Evolutionary conservation across 371 early-diverging fungal species (phyloP), one percentile per base, ranked within the genome.

Genomic region (Mortierella sp.): DNA sequence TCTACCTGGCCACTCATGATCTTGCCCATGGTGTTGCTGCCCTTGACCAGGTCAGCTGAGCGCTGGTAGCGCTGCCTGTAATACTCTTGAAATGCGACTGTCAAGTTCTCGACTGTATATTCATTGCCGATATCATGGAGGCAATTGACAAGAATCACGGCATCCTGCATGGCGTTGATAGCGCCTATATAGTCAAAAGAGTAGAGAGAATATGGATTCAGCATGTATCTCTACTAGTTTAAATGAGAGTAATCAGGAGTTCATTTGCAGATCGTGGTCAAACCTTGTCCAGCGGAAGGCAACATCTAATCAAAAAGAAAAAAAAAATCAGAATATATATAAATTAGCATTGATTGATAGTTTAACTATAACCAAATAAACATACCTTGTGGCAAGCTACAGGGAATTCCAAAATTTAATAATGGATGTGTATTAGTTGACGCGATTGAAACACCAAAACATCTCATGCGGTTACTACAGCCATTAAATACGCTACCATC

Each of bases 371-470:
- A n/a, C 0, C 52, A 52, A 52, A 52, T 22, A n/a, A 52, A 8
- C 4, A 52, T 60, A 60, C 60, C 60, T 65, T 66, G 66, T 66
- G 66, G 45, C 66, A 66, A 15, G 66, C 66, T 65, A 10, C 2
- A 47, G 47, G n/a, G n/a, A 52, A 52, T 4, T 8, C 11, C 19
- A 52, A 52, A 15, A 15, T 43, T 43, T 43, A 1, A 43, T 0
- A 36, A 36, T 36, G 43, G 43, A 10, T 43, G 15, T 43, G 10
- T 15, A 43, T 36, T 36, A 36, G 36, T 36, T 6, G 43, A 43
- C 15, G 15, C 16, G n/a, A 52, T 16, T 2, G 16, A 22, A 3
- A 52, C 36, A 5, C 33, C 36, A 36, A 36, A 36, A 36, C 3
- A 36, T 6, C 36, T 36, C 36, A 6, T 6, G 11, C 19, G 22